Percentiles rank a stretch among this genome's conserved stretches.
Conservation (phyloP, 208 protist species). For the Leishmania lainsoni region DNA sequence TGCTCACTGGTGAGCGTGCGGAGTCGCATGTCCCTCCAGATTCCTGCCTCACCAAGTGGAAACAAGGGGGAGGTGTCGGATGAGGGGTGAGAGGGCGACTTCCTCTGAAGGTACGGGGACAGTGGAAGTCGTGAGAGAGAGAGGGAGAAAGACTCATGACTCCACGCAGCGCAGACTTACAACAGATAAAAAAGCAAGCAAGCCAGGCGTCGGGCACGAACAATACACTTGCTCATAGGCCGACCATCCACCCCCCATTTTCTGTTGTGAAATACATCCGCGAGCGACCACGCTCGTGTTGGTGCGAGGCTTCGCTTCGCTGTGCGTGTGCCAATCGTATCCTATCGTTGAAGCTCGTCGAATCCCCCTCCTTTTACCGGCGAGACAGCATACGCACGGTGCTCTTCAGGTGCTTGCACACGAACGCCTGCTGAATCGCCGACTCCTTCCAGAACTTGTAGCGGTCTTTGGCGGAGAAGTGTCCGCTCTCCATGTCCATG, state of each 20-base stretch:
- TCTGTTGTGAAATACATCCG: background rate
- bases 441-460: conserved; percentile 89
- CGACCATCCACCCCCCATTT: background rate
- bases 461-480: conserved; percentile 90
- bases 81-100: background rate
- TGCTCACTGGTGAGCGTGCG: no score
- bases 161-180: background rate
- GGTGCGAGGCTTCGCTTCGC: background rate
- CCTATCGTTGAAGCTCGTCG: background rate
- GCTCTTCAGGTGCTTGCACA: conserved; percentile 85
- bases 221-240: background rate
- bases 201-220: background rate
- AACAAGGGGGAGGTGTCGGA: background rate
- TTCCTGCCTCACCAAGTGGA: background rate
- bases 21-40: background rate
- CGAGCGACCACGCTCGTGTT: background rate
- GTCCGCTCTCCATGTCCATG: conserved; percentile 90
- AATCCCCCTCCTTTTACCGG: conserved; percentile 29
- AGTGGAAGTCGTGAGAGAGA: background rate
- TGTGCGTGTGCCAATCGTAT: background rate
- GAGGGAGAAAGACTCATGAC: background rate
- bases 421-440: conserved; percentile 90
- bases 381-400: conserved; percentile 54
- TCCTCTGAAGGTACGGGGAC: background rate
- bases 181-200: background rate